phyloP scores from a whole-genome alignment of 2,329 filamentous ascomycete species.

The Cercospora sp. region DNA sequence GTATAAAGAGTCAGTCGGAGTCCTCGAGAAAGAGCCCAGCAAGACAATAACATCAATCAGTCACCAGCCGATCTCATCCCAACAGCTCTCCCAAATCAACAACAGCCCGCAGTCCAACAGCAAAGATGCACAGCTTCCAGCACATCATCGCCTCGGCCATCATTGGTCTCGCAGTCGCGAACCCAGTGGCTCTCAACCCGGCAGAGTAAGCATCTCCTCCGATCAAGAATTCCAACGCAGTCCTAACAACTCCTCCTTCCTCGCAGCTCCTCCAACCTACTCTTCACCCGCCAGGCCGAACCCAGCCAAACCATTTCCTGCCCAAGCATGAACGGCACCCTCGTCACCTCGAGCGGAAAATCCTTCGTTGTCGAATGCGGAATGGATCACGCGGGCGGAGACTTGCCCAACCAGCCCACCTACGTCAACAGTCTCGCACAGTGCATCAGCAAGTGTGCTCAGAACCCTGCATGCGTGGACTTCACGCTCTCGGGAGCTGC shows the following conservation, averaged over 20 bases:
- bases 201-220: background rate
- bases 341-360: conserved; percentile 19
- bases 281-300: background rate
- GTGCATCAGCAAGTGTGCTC: conserved; percentile 35
- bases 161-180: conserved; percentile 5
- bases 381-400: conserved; percentile 34
- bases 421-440: conserved; percentile 27
- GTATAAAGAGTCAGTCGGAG: background rate
- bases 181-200: background rate
- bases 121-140: conserved; percentile 4
- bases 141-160: conserved; percentile 9
- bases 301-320: conserved; percentile 5
- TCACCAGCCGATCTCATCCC: background rate
- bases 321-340: conserved; percentile 14
- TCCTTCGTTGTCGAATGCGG: conserved; percentile 32
- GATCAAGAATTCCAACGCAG: background rate
- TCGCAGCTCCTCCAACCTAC: background rate
- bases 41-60: background rate
- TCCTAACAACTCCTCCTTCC: background rate
- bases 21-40: background rate
- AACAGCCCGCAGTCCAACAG: background rate
- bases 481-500: conserved; percentile 35
- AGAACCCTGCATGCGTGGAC: conserved; percentile 34
- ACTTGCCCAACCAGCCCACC: conserved; percentile 26
- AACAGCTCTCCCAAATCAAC: background rate